phyloP scores from a whole-genome alignment of 371 early-diverging fungal species.

The Chytridiales sp. region DNA sequence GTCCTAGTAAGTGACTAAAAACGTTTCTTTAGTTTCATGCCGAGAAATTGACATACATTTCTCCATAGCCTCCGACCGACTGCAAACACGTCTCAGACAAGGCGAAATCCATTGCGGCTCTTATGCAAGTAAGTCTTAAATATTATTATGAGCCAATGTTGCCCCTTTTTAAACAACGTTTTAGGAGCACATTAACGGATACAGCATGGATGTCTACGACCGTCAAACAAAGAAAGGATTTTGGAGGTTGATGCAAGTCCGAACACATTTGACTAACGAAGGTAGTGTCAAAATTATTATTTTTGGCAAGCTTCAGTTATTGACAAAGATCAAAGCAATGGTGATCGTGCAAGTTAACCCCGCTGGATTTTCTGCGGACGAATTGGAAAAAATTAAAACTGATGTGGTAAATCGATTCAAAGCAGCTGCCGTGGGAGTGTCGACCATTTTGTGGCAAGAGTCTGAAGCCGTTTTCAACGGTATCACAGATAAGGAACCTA shows the following conservation, averaged over 20 bases:
- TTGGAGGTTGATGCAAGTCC: conserved; percentile 66
- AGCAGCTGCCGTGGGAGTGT: conserved; percentile 38
- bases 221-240: conserved; percentile 61
- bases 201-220: conserved; percentile 59
- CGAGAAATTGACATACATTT: conserved; percentile 1
- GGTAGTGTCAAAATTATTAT: conserved; percentile 23
- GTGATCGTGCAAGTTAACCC: conserved; percentile 64
- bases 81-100: conserved; percentile 55
- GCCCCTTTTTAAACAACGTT: conserved; percentile 2
- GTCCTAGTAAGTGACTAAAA: conserved; percentile 42
- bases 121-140: conserved; percentile 42
- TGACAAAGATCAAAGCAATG: conserved; percentile 52
- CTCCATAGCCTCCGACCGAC: conserved; percentile 39
- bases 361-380: conserved; percentile 41
- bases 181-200: conserved; percentile 50
- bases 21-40: not conserved
- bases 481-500: conserved; percentile 50
- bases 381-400: conserved; percentile 34
- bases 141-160: not conserved
- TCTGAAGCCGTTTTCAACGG: conserved; percentile 61
- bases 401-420: conserved; percentile 2
- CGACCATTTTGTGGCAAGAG: conserved; percentile 58
- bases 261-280: conserved; percentile 62
- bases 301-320: not conserved
- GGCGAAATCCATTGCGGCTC: conserved; percentile 56